Conservation (phyloP, 768 basidiomycete genomes). For the Auricularia cornea region DNA sequence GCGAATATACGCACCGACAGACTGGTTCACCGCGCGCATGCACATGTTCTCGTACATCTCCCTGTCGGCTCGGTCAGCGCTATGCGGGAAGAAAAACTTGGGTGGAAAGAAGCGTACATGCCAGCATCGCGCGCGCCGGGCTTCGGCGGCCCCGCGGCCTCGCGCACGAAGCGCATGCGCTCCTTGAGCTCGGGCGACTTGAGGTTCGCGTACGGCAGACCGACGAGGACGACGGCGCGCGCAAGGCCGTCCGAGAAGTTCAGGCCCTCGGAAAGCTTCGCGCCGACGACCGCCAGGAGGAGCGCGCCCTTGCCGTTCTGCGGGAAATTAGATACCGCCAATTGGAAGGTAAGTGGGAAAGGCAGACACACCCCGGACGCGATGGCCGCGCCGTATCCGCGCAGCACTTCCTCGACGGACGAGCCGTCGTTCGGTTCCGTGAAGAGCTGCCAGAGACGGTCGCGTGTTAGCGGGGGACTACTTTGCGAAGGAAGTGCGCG, state of each 20-base stretch:
- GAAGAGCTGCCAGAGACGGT: conserved; percentile 50
- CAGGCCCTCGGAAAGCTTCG: conserved; percentile 91
- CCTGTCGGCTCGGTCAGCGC: conserved; percentile 52
- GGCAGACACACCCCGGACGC: conserved; percentile 7
- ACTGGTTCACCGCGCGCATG: conserved; percentile 94
- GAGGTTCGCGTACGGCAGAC: conserved; percentile 88
- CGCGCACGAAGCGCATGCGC: conserved; percentile 80
- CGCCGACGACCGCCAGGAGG: conserved; percentile 90
- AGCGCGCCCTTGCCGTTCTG: conserved; percentile 47
- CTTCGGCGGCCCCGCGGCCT: conserved; percentile 37
- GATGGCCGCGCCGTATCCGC: conserved; percentile 57
- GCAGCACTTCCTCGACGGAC: conserved; percentile 66
- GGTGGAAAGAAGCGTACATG: conserved; percentile 22
- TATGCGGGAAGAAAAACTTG: neutral
- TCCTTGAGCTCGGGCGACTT: conserved; percentile 88
- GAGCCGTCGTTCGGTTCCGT: conserved; percentile 71
- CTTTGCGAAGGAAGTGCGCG: neutral
- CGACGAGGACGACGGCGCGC: conserved; percentile 77
- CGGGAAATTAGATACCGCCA: too few relatives aligned
- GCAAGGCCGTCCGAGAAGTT: conserved; percentile 71
- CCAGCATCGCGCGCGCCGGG: conserved; percentile 20
- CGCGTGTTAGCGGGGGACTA: neutral
- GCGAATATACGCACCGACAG: conserved; percentile 76
- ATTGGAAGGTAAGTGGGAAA: too few relatives aligned
- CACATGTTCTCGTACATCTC: conserved; percentile 89